A percentile compares a stretch with the other conserved stretches of the same genome.
Evolutionary conservation across 352 stramenopile genomes (phyloP).

Genomic region (Globisporangium ultimum): DNA sequence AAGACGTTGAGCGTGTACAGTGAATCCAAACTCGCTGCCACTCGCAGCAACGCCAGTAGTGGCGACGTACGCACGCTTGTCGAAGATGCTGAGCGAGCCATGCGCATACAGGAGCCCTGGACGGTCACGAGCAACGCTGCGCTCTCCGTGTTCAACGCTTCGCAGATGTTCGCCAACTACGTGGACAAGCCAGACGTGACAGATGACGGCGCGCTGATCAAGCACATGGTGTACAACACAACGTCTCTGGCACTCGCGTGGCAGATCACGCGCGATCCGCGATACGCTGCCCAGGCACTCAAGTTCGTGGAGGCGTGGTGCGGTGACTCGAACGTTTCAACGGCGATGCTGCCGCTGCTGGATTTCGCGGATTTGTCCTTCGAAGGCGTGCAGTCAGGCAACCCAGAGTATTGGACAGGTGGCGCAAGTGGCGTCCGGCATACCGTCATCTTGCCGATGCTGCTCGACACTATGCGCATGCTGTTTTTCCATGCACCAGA

Average conservation of each 20-base stretch:
- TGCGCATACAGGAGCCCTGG: conserved; percentile 20
- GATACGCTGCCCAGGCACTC: conserved; percentile 28
- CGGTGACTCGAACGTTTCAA: conserved; percentile 18
- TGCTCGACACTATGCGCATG: conserved; percentile 37
- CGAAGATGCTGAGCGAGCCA: conserved; percentile 26
- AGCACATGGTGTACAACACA: conserved; percentile 49
- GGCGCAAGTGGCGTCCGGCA: conserved; percentile 26
- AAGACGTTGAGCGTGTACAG: conserved; percentile 33
- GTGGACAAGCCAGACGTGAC: conserved; percentile 16
- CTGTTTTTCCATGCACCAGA: conserved; percentile 16
- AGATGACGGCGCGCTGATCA: conserved; percentile 25
- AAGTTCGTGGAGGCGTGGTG: conserved; percentile 32
- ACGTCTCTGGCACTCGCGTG: conserved; percentile 38
- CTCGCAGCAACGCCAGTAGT: no score
- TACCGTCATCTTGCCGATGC: conserved; percentile 25
- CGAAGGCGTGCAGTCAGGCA: conserved; percentile 20
- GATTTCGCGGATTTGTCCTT: conserved; percentile 35
- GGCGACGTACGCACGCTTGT: conserved; percentile 8
- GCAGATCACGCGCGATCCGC: conserved; percentile 24
- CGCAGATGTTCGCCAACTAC: conserved; percentile 32
- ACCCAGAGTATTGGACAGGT: conserved; percentile 12
- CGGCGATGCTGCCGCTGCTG: conserved; percentile 23
- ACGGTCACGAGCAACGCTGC: conserved; percentile 22
- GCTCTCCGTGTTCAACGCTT: neutral
- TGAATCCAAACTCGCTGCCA: neutral